Conservation (phyloP, 2,329 filamentous ascomycete species). For the Aspergillus calidoustus region DNA sequence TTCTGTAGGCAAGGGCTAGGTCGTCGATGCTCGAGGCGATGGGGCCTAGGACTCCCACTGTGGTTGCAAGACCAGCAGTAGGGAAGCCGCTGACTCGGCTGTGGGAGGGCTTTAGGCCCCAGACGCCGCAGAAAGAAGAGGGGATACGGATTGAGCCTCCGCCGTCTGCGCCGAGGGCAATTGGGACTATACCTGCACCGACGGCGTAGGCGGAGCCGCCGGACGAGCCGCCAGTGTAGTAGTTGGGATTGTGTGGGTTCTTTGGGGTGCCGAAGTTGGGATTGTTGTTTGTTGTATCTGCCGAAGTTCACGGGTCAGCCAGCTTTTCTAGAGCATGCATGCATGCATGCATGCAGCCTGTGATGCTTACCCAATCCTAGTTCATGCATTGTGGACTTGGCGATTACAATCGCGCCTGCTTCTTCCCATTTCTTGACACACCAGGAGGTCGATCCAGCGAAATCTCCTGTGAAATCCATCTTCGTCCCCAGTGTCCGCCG, state of each 20-base stretch:
- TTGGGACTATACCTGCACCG: constrained; percentile 72
- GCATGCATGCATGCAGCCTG: not conserved
- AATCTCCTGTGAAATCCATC: constrained; percentile 58
- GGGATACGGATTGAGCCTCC: constrained; percentile 78
- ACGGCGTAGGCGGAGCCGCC: constrained; percentile 76
- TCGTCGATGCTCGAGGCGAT: constrained; percentile 77
- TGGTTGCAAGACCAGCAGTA: constrained; percentile 62
- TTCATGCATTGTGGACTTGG: constrained; percentile 81
- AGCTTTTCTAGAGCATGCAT: not conserved
- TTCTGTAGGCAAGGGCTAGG: constrained; percentile 78
- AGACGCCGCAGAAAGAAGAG: constrained; percentile 75
- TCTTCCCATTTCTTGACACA: constrained; percentile 73
- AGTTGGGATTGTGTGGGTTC: constrained; percentile 76
- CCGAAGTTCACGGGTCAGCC: not conserved
- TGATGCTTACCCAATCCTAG: constrained; percentile 65
- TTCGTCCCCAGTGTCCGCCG: constrained; percentile 68
- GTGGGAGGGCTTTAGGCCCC: constrained; percentile 79
- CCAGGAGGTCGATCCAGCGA: constrained; percentile 64
- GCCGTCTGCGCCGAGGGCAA: constrained; percentile 73
- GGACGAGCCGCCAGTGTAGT: constrained; percentile 82
- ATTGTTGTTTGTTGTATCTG: constrained; percentile 83
- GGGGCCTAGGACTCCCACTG: constrained; percentile 72
- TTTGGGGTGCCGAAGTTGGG: constrained; percentile 72
- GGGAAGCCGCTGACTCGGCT: constrained; percentile 68
- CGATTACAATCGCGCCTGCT: constrained; percentile 74